Conservation (phyloP, 2,329 filamentous ascomycete genomes). For the Colletotrichum melonis region DNA sequence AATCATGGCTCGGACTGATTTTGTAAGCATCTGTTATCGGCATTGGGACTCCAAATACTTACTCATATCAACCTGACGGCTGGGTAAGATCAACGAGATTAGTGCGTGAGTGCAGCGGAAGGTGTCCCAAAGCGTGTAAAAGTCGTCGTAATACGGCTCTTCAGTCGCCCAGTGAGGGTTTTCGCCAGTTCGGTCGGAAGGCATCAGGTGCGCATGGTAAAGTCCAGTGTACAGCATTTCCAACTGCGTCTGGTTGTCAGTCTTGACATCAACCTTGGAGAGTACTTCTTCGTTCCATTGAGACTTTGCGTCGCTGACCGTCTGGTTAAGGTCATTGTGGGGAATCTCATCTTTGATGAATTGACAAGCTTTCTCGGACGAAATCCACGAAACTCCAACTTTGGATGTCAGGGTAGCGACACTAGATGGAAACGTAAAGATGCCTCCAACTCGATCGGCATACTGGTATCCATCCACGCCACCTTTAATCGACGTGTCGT, state of each 20-base stretch:
- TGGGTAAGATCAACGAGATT: conserved; percentile 64
- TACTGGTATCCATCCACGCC: conserved; percentile 60
- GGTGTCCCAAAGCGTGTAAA: conserved; percentile 67
- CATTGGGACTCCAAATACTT: not conserved
- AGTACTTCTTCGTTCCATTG: conserved; percentile 60
- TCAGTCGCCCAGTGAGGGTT: conserved; percentile 65
- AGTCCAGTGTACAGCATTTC: conserved; percentile 67
- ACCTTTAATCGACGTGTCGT: conserved; percentile 65
- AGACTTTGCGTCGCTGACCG: conserved; percentile 51
- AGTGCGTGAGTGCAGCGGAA: conserved; percentile 67
- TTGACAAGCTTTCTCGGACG: conserved; percentile 58
- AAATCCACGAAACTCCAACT: conserved; percentile 63
- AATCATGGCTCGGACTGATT: conserved; percentile 60
- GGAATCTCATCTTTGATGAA: conserved; percentile 58
- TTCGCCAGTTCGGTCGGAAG: conserved; percentile 69
- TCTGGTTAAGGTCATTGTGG: conserved; percentile 52
- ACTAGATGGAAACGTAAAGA: conserved; percentile 58
- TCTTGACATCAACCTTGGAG: conserved; percentile 52
- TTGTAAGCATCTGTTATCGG: not conserved
- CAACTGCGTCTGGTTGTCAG: conserved; percentile 58
- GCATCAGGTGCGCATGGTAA: conserved; percentile 72
- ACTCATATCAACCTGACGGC: conserved; percentile 61
- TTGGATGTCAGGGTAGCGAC: conserved; percentile 56
- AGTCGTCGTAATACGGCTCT: conserved; percentile 70
- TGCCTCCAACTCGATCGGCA: conserved; percentile 61